Percentiles rank a stretch among this genome's conserved stretches.
Conservation (phyloP, 768 basidiomycete genomes). For the Naematelia aurantialba region DNA sequence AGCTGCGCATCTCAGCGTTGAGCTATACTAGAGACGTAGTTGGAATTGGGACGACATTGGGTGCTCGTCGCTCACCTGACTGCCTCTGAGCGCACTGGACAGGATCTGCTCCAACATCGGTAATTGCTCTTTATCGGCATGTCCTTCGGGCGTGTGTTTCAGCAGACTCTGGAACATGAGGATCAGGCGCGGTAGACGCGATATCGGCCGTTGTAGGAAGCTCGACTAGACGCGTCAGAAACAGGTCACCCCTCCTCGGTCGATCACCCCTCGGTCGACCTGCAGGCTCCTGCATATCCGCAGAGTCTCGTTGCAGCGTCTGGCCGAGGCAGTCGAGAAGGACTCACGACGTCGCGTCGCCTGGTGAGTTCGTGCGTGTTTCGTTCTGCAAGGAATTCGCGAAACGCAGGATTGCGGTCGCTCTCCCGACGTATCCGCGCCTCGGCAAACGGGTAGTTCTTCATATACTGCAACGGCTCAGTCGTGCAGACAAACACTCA, state of each 20-base stretch:
- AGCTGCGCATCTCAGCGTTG: conserved; percentile 56
- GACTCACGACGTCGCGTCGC: conserved; percentile 51
- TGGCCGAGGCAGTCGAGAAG: too few relatives aligned
- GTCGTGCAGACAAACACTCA: not conserved
- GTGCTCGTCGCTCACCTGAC: conserved; percentile 50
- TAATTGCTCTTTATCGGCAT: conserved; percentile 72
- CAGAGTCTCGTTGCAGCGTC: too few relatives aligned
- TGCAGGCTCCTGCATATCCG: too few relatives aligned
- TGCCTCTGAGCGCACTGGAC: conserved; percentile 71
- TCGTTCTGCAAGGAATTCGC: conserved; percentile 57
- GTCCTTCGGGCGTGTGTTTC: conserved; percentile 61
- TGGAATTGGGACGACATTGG: not conserved
- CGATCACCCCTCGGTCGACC: too few relatives aligned
- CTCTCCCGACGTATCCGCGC: conserved; percentile 74
- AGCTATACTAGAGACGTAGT: not conserved
- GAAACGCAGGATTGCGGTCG: conserved; percentile 65
- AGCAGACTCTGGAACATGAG: conserved; percentile 68
- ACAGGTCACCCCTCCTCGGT: too few relatives aligned
- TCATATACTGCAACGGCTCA: conserved; percentile 35
- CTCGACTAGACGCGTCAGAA: conserved; percentile 58
- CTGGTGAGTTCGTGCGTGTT: conserved; percentile 33
- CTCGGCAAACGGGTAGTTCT: conserved; percentile 76
- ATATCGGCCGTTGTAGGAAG: conserved; percentile 80
- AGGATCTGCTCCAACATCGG: conserved; percentile 68
- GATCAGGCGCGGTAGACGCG: conserved; percentile 75